Evolutionary conservation across 768 basidiomycete genomes (phyloP), one percentile per base, ranked within the genome.

Genomic region (Pluteus cervinus): DNA sequence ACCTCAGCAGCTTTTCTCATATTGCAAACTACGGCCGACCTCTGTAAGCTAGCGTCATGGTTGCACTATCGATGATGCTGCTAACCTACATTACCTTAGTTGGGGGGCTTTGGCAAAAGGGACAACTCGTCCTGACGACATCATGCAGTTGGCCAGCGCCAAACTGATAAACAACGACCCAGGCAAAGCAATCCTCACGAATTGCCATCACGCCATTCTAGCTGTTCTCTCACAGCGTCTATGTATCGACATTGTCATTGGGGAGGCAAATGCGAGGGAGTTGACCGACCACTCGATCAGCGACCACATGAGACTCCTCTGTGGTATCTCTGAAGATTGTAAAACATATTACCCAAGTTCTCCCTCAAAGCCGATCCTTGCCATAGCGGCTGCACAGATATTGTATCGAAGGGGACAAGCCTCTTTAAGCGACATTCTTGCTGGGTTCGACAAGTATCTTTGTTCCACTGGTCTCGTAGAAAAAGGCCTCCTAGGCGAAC

Each of bases 321-420:
- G 18, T 33, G 32, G 32, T 22, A 12, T 10, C 32, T 33, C 32
- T 11, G 32, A 10, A 10, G 15, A 33, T 33, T 9, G 10, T 17
- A 17, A 22, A 12, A 33, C n/a, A 33, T 14, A 20, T 6, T 33
- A 33, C 32, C 20, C 32, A 33, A 11, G 23, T 17, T 33, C 32
- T 17, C 32, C 32, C 10, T 33, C 32, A 22, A 22, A 33, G 32
- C 32, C 32, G n/a, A 33, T 33, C 32, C 32, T 33, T 14, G 32
- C 23, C 10, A 17, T 33, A 22, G 32, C 6, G 18, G 15, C 10
- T 33, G 10, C 23, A 20, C 8, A 33, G 4, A 10, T 33, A 11
- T 33, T 17, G 11, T n/a, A 9, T 18, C 14, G 12, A 31, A 33
- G 32, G 15, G 7, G 32, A 33, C 10, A n/a, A 12, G 32, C 32